These are phyloP conservation scores for Glomus cerebriforme DNA, from an alignment of 192 early-diverging fungal genomes.

Conservation along the genomic window DNA sequence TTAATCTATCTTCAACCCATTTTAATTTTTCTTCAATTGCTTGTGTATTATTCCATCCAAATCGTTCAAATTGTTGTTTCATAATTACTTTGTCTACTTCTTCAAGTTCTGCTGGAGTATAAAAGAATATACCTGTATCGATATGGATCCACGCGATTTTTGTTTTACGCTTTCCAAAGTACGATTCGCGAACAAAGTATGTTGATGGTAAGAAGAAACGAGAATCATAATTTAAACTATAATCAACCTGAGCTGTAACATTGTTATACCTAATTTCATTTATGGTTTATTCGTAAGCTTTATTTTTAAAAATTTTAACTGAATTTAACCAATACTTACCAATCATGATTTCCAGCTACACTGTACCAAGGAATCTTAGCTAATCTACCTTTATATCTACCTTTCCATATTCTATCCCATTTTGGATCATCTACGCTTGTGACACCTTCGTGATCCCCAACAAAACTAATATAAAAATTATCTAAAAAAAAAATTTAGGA, in stretches of 20 bases:
- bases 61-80: neutral
- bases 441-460: slow-evolving; percentile 14
- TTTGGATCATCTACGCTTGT: slow-evolving; percentile 18
- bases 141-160: slow-evolving; percentile 21
- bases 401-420: slow-evolving; percentile 8
- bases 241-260: slow-evolving; percentile 12
- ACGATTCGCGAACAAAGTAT: neutral
- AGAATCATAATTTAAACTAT: neutral
- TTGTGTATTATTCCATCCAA: neutral
- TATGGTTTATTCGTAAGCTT: neutral
- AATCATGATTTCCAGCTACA: slow-evolving; percentile 31
- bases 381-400: slow-evolving; percentile 8
- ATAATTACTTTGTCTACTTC: neutral
- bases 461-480: neutral
- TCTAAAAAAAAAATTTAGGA: neutral
- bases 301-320: neutral
- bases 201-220: slow-evolving; percentile 20
- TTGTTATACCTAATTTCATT: slow-evolving; percentile 10
- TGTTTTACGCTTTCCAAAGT: neutral
- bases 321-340: slow-evolving; percentile 1
- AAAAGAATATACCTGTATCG: slow-evolving; percentile 1
- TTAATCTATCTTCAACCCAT: slow-evolving; percentile 28
- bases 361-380: slow-evolving; percentile 2
- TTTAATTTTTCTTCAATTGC: slow-evolving; percentile 10
- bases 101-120: neutral